A percentile compares a stretch with the other conserved stretches of the same genome.
Evolutionary conservation across 768 basidiomycete species (phyloP).

Genomic region (Suillus plorans): DNA sequence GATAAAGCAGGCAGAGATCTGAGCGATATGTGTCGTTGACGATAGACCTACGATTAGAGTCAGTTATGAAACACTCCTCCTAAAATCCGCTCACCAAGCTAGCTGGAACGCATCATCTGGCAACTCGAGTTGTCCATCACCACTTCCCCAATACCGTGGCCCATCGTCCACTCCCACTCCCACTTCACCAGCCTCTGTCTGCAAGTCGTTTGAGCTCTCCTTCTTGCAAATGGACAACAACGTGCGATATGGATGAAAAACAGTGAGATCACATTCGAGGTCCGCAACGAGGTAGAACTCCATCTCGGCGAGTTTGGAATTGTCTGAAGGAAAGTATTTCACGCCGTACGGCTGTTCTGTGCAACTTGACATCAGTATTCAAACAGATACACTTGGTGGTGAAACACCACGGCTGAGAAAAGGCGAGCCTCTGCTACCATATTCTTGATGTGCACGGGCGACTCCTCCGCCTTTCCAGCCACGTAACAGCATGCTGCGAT

Average conservation of each 20-base stretch:
- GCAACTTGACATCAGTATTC: not conserved
- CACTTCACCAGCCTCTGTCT: constrained; percentile 55
- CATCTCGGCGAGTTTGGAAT: constrained; percentile 95
- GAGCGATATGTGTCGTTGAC: constrained; percentile 96
- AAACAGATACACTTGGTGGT: not conserved
- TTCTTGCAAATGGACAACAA: constrained; percentile 75
- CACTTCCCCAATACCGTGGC: constrained; percentile 75
- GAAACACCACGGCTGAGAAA: constrained; percentile 60
- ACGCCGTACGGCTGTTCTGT: constrained; percentile 67
- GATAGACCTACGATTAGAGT: constrained; percentile 66
- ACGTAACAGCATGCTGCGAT: constrained; percentile 93
- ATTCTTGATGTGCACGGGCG: constrained; percentile 91
- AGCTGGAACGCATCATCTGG: constrained; percentile 79
- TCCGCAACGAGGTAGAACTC: constrained; percentile 98
- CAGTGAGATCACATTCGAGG: constrained; percentile 88
- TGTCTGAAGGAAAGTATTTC: constrained; percentile 83
- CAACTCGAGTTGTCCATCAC: constrained; percentile 75
- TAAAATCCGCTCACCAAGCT: constrained; percentile 66
- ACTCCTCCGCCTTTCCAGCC: constrained; percentile 96
- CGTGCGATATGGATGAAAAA: constrained; percentile 95
- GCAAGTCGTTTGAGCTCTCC: constrained; percentile 38
- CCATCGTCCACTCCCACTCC: constrained; percentile 57
- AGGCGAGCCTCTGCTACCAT: constrained; percentile 80
- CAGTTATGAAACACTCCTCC: not conserved
- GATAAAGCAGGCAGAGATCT: constrained; percentile 90